Evolutionary conservation across 352 stramenopile species (phyloP).

Genomic region (Phytophthora sp.): DNA sequence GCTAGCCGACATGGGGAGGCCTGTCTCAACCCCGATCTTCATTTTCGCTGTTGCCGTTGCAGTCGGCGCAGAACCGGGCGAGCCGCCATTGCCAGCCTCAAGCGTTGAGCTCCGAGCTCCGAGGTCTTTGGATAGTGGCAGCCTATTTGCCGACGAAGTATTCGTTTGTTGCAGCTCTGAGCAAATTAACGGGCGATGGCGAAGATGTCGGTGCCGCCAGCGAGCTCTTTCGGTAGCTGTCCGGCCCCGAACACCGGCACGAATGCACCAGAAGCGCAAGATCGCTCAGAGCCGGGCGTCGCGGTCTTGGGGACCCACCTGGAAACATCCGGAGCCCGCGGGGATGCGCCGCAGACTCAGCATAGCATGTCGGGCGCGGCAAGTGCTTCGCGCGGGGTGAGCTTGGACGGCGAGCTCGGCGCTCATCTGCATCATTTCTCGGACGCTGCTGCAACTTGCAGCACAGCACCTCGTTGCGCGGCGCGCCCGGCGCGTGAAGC

Average conservation of each 20-base stretch:
- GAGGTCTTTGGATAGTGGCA: no score
- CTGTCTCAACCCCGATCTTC: conserved; percentile 11
- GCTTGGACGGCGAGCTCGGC: neutral
- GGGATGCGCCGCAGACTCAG: conserved; percentile 13
- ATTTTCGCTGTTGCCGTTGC: neutral
- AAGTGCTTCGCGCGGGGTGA: neutral
- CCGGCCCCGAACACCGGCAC: conserved; percentile 12
- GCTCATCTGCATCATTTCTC: neutral
- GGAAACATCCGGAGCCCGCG: conserved; percentile 8
- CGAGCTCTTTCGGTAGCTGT: conserved; percentile 25
- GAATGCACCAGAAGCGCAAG: conserved; percentile 12
- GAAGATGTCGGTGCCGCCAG: no score
- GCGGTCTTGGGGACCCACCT: neutral
- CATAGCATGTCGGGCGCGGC: neutral
- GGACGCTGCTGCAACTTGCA: conserved; percentile 10
- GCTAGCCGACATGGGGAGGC: no score
- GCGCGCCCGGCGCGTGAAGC: conserved; percentile 3
- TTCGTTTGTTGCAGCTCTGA: no score
- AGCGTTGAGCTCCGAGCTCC: no score
- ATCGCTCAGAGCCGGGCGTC: conserved; percentile 16
- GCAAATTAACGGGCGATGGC: no score
- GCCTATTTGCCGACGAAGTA: no score
- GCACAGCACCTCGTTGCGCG: neutral
- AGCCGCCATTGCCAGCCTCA: neutral
- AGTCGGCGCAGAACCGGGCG: neutral